phyloP scores from a whole-genome alignment of 1,284 basidiomycete species.

The Farysia itapuensis region DNA sequence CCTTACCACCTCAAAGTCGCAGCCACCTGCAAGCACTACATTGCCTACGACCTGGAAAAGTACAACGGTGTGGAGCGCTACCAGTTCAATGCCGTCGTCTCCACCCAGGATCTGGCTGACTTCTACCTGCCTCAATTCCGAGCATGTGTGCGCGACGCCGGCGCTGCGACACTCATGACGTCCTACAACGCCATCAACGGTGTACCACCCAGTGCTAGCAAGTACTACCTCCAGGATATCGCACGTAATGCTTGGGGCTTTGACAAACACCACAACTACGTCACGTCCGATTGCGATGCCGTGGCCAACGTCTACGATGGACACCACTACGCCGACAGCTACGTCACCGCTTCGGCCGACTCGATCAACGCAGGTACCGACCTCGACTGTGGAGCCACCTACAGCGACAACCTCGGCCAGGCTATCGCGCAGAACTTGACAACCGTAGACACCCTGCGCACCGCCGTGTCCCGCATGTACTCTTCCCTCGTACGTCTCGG shows the following conservation, averaged over 20 bases:
- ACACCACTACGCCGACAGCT: constrained; percentile 9
- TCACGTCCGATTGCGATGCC: constrained; percentile 18
- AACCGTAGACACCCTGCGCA: constrained; percentile 2
- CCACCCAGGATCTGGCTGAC: constrained; percentile 20
- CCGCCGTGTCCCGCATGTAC: constrained; percentile 9
- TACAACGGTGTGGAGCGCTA: constrained; percentile 11
- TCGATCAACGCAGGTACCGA: constrained; percentile 15
- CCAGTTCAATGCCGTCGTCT: constrained; percentile 15
- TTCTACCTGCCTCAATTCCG: constrained; percentile 20
- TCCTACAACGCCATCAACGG: constrained; percentile 16
- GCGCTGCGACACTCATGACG: constrained; percentile 12
- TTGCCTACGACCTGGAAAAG: constrained; percentile 12
- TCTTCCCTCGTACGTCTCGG: constrained; percentile 9
- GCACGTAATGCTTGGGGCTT: constrained; percentile 8
- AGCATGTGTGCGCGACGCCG: constrained; percentile 11
- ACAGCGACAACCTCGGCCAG: constrained; percentile 3
- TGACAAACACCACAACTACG: constrained; percentile 13
- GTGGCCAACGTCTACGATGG: constrained; percentile 19
- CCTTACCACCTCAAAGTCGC: constrained; percentile 2
- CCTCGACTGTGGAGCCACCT: constrained; percentile 22
- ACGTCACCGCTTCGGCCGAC: constrained; percentile 10
- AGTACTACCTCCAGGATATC: constrained; percentile 14
- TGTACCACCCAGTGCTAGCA: constrained; percentile 10
- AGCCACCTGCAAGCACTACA: constrained; percentile 19
- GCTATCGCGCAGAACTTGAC: constrained; percentile 9